Base-by-base conservation (phyloP, 108 stramenopile species). In the Schizochytrium sp. region DNA sequence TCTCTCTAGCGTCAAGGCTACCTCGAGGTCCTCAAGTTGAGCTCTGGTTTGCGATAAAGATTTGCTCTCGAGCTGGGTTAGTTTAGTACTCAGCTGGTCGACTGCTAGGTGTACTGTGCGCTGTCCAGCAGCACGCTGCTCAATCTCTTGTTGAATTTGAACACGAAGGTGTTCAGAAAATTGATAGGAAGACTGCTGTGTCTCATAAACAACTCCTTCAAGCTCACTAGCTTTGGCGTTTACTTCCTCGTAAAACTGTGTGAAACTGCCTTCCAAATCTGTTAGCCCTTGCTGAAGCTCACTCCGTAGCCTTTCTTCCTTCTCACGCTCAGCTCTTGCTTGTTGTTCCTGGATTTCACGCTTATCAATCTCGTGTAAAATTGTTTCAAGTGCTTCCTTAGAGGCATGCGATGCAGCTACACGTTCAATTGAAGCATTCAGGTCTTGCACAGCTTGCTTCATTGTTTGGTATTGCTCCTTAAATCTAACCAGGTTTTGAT, bases 341-440 rank as follows among this genome's bases (percentile, higher is more conserved):
- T 49, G 53, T 7, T 40, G 50, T 38, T 55, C 50, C 38, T 40
- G 47, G 50, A 83, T 5, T 83, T 83, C 76, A 0, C 53, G 50
- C 15, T 28, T 49, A n/a, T 83, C 76, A 83, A 83, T 83, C 5
- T 83, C 53, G 47, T 49, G 50, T 13, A 83, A 50, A 42, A 83
- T 83, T n/a, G 8, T 83, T 5, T 40, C 76, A 38, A 83, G 76
- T 0, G 50, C 47, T 10, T 55, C 53, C 28, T 83, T 55, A 5
- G 76, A 83, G 53, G 76, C 76, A 47, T 83, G 76, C 47, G 47
- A 55, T 7, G 76, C 76, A 10, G 47, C 76, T 8, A 49, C 47
- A 40, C 53, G 47, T 40, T 83, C 76, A 28, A 83, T 55, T 5
- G 76, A 83, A 3, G 47, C 28, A 2, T 53, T 42, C 15, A 55